Evolutionary conservation across 108 stramenopile species (phyloP).

Genomic region (Cyclotella cryptica): DNA sequence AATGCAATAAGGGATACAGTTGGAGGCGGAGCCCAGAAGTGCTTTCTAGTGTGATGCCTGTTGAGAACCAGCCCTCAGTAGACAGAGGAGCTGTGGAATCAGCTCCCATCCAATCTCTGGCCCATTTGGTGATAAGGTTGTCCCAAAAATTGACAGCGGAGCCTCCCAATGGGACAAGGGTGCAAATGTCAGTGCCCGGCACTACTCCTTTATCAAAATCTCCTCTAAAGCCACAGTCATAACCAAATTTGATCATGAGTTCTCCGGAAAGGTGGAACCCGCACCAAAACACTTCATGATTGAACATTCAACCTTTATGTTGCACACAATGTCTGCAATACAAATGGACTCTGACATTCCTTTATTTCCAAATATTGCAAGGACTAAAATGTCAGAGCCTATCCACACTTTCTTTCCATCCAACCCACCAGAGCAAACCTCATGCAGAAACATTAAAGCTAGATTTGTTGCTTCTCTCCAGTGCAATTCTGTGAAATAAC

Average conservation of each 20-base stretch:
- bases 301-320: conserved; percentile 13
- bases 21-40: conserved; percentile 29
- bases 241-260: conserved; percentile 30
- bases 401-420: conserved; percentile 22
- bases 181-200: neutral
- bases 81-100: neutral
- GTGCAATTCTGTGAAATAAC: too few relatives aligned
- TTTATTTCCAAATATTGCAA: neutral
- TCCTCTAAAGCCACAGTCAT: conserved; percentile 32
- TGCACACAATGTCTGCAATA: neutral
- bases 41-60: conserved; percentile 7
- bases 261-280: conserved; percentile 27
- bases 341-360: neutral
- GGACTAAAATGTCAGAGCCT: neutral
- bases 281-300: conserved; percentile 4
- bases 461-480: conserved; percentile 20
- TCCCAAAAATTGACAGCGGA: neutral
- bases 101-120: conserved; percentile 2
- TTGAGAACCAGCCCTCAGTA: neutral
- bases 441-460: neutral
- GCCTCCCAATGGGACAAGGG: neutral
- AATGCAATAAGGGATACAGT: conserved; percentile 18
- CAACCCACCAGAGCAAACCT: neutral
- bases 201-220: conserved; percentile 17
- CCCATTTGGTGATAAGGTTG: neutral